Evolutionary conservation across 768 basidiomycete genomes (phyloP).

Genomic region (Collybiopsis luxurians): DNA sequence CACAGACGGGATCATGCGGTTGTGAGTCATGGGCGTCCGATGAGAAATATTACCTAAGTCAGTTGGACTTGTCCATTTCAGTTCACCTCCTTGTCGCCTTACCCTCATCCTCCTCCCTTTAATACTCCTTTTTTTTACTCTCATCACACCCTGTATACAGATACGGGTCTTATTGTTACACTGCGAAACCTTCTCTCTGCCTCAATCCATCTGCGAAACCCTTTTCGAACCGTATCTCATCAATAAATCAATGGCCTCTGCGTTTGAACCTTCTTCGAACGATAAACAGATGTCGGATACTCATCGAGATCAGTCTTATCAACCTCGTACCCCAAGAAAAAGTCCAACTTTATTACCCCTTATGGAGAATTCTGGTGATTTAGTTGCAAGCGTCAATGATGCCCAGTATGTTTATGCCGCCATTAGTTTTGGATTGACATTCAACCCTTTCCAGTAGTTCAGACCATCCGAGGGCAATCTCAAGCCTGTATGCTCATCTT

Average conservation of each 20-base stretch:
- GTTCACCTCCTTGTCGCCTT: background rate
- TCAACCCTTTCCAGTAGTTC: background rate
- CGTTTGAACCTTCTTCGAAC: background rate
- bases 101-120: background rate
- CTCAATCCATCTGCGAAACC: background rate
- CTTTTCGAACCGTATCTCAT: background rate
- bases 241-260: background rate
- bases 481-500: constrained; percentile 1
- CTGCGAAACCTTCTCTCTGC: constrained; percentile 1
- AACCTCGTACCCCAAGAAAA: background rate
- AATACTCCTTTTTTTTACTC: background rate
- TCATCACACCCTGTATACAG: background rate
- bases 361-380: background rate
- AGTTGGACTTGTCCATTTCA: background rate
- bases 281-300: background rate
- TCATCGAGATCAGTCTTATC: background rate
- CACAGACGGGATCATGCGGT: background rate
- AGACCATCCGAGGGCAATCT: background rate
- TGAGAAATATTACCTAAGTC: background rate
- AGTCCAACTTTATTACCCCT: background rate
- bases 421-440: background rate
- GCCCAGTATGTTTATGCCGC: background rate
- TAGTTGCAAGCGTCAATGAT: background rate
- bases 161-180: background rate
- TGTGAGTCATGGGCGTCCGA: background rate